phyloP scores from a whole-genome alignment of 73 alveolate genomes.

The Uronychia setigera region DNA sequence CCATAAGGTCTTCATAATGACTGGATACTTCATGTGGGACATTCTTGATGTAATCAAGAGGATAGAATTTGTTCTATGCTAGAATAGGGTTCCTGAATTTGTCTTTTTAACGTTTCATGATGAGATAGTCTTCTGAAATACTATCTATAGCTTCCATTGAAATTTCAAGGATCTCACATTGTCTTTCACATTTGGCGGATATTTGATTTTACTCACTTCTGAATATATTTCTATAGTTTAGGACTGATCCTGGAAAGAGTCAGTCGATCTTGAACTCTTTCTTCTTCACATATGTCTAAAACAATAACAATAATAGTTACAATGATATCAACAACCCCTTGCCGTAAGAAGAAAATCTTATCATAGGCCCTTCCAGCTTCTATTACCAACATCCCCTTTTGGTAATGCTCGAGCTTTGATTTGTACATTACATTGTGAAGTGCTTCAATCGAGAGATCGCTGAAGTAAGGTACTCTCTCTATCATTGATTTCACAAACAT shows the following conservation, averaged over 20 bases:
- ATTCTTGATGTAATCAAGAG: neutral
- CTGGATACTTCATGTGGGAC: neutral
- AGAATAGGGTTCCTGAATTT: neutral
- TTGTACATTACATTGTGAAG: conserved; percentile 45
- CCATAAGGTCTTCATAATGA: neutral
- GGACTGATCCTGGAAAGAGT: conserved; percentile 44
- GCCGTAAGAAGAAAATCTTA: conserved; percentile 21
- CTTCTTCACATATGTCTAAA: conserved; percentile 14
- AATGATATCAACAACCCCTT: conserved; percentile 27
- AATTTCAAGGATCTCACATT: neutral
- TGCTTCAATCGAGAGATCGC: conserved; percentile 41
- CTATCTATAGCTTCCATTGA: neutral
- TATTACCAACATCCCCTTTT: conserved; percentile 27
- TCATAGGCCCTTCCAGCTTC: conserved; percentile 26
- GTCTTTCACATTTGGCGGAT: neutral
- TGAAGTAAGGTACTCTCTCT: conserved; percentile 28
- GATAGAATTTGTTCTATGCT: neutral
- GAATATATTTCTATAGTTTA: conserved; percentile 51
- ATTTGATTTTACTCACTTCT: conserved; percentile 11
- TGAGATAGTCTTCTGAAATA: neutral
- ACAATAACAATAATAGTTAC: neutral
- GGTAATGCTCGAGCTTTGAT: neutral
- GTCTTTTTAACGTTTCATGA: neutral
- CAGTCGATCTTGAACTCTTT: conserved; percentile 40
- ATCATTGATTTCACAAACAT: conserved; percentile 27